A percentile compares a stretch with the other conserved stretches of the same genome.
These are phyloP conservation scores for Podila minutissima DNA, from an alignment of 192 early-diverging fungal genomes.

Conservation along the genomic window DNA sequence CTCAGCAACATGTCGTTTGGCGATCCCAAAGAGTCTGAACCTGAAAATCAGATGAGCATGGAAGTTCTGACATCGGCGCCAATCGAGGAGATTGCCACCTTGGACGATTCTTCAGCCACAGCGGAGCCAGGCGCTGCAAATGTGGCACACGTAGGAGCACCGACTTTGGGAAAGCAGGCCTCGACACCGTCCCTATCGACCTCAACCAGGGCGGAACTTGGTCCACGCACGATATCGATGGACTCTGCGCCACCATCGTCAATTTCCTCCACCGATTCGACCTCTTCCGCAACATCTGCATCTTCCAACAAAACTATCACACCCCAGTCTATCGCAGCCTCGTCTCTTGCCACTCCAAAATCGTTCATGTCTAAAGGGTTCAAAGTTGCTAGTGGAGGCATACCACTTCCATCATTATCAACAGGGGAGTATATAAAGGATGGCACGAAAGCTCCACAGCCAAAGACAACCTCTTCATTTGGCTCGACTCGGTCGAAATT, in stretches of 20 bases:
- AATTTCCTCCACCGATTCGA: too few relatives aligned
- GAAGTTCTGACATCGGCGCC: neutral
- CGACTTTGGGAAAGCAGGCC: too few relatives aligned
- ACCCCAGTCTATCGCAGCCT: neutral
- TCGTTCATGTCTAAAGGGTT: neutral
- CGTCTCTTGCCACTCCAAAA: neutral
- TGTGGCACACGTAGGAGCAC: too few relatives aligned
- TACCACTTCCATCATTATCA: too few relatives aligned
- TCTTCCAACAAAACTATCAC: neutral
- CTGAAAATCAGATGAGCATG: neutral
- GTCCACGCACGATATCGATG: too few relatives aligned
- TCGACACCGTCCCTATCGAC: too few relatives aligned
- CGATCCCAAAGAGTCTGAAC: neutral
- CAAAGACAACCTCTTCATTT: neutral
- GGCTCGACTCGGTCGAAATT: slow-evolving; percentile 6
- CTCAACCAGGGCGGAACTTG: too few relatives aligned
- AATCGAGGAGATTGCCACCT: neutral
- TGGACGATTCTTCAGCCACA: too few relatives aligned
- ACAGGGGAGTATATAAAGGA: neutral
- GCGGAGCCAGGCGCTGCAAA: too few relatives aligned
- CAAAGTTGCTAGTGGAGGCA: neutral
- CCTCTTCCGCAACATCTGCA: neutral
- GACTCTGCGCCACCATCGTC: too few relatives aligned
- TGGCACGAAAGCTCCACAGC: neutral
- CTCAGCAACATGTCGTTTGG: slow-evolving; percentile 20